These are phyloP conservation scores for Trichosanthes cucumerina DNA, from an alignment of 306 rosid genomes.

Conservation along the genomic window DNA sequence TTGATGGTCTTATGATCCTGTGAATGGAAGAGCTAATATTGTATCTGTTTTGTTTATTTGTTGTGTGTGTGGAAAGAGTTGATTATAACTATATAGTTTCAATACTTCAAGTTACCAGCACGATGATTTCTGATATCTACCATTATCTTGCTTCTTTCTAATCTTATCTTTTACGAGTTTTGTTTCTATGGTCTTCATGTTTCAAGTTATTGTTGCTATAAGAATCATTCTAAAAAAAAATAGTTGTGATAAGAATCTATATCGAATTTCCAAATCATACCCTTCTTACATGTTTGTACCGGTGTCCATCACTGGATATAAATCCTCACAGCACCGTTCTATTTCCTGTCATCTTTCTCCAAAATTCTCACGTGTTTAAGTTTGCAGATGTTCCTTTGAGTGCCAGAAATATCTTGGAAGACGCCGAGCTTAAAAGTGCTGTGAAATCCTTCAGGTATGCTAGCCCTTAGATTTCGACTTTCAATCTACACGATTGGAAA, in stretches of 20 bases:
- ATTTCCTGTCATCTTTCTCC: background rate
- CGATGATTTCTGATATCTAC: background rate
- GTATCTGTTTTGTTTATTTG: background rate
- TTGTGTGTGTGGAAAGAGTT: background rate
- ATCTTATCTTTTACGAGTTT: background rate
- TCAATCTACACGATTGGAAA: background rate
- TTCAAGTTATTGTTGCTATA: background rate
- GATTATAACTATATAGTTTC: background rate
- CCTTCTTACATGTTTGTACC: background rate
- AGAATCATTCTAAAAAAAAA: too few relatives aligned
- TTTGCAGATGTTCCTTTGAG: conserved; percentile 73
- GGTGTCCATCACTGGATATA: background rate
- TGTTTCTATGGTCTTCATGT: background rate
- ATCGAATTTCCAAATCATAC: background rate
- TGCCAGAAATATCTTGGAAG: conserved; percentile 77
- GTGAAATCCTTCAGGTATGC: conserved; percentile 72
- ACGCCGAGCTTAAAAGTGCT: conserved; percentile 73
- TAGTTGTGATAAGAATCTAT: background rate
- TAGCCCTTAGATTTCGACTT: background rate
- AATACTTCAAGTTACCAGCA: background rate
- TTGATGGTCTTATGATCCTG: background rate
- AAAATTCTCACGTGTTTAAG: background rate
- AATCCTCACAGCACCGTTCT: background rate
- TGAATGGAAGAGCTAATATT: background rate
- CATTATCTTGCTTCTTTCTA: background rate